phyloP scores from a whole-genome alignment of 495 filamentous ascomycete species.

The Xeromyces bisporus region DNA sequence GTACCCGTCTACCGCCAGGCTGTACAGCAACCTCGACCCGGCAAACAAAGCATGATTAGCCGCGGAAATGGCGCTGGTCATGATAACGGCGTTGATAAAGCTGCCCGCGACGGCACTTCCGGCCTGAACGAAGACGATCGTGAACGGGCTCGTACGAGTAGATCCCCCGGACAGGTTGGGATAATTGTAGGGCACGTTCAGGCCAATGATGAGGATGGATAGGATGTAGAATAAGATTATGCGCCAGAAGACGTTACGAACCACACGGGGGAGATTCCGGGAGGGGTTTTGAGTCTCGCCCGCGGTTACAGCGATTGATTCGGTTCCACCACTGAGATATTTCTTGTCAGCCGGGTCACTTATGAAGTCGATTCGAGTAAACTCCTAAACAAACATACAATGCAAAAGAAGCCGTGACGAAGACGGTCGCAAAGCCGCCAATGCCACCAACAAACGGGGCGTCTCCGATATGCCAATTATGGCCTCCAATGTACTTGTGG shows the following conservation, averaged over 20 bases:
- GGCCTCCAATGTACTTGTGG: conserved; percentile 29
- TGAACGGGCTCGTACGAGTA: conserved; percentile 33
- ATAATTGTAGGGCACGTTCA: conserved; percentile 38
- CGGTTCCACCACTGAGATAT: conserved; percentile 35
- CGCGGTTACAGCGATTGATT: conserved; percentile 39
- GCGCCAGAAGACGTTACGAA: conserved; percentile 37
- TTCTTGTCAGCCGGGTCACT: no score
- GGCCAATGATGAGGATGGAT: conserved; percentile 30
- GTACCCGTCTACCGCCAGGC: conserved; percentile 29
- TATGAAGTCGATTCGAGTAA: no score
- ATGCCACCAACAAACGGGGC: conserved; percentile 38
- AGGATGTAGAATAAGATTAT: conserved; percentile 36
- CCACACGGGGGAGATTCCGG: conserved; percentile 29
- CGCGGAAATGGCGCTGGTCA: conserved; percentile 36
- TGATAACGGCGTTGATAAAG: conserved; percentile 40
- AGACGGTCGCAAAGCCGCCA: conserved; percentile 35
- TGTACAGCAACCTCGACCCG: conserved; percentile 33
- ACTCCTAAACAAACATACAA: conserved; percentile 14
- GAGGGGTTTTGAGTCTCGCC: conserved; percentile 35
- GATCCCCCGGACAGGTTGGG: conserved; percentile 22
- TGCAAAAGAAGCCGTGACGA: conserved; percentile 35
- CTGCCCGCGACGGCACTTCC: conserved; percentile 32
- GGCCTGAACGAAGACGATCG: conserved; percentile 33
- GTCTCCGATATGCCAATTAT: conserved; percentile 27
- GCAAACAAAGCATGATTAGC: conserved; percentile 39